phyloP scores from a whole-genome alignment of 768 basidiomycete genomes.

The Albatrellus ellisii region DNA sequence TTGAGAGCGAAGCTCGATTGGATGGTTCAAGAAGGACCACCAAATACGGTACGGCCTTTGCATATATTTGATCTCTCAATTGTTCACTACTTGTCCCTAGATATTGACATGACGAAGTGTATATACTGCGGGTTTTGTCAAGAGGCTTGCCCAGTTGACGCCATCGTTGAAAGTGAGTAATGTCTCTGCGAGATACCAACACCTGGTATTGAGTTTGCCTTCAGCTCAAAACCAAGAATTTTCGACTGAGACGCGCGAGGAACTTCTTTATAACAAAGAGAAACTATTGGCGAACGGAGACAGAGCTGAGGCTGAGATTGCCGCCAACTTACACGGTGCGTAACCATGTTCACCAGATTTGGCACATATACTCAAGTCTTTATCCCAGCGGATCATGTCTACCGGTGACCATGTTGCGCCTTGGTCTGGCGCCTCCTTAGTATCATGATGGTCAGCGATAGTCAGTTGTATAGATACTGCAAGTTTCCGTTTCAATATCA shows the following conservation, averaged over 20 bases:
- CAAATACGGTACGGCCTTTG: conserved; percentile 64
- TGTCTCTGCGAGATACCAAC: not conserved
- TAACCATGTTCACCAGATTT: conserved; percentile 2
- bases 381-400: conserved; percentile 75
- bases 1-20: conserved; percentile 91
- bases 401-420: conserved; percentile 40
- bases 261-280: conserved; percentile 98
- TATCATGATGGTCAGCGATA: too few species aligned
- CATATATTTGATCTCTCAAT: not conserved
- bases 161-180: conserved; percentile 91
- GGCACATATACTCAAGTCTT: conserved; percentile 9
- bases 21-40: conserved; percentile 96
- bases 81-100: conserved; percentile 24
- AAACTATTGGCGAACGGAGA: conserved; percentile 95
- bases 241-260: conserved; percentile 95
- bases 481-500: too few species aligned
- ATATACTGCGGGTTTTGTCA: conserved; percentile 99
- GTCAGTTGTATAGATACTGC: too few species aligned
- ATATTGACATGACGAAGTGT: conserved; percentile 99
- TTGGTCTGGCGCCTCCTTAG: too few species aligned
- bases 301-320: conserved; percentile 93
- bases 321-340: conserved; percentile 79
- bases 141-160: conserved; percentile 98
- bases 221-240: conserved; percentile 95
- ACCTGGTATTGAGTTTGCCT: not conserved